Percentiles rank a stretch among this genome's conserved stretches.
These are phyloP conservation scores for Penicillium lividum DNA, from an alignment of 495 filamentous ascomycete species.

Conservation along the genomic window DNA sequence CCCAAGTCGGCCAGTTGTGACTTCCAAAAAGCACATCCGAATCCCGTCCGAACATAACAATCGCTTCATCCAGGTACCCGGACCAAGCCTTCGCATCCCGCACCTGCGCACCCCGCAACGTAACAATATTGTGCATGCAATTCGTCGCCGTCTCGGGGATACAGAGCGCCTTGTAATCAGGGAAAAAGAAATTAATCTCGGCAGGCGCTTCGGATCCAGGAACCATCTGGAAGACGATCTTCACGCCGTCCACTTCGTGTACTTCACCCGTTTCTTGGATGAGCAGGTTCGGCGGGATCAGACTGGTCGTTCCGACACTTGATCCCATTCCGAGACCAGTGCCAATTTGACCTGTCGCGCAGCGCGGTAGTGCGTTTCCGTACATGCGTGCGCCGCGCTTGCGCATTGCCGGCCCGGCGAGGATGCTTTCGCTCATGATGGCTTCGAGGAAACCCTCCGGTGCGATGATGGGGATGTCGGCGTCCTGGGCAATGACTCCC, in stretches of 20 bases:
- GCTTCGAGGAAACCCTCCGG: constrained; percentile 29
- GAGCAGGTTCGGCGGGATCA: constrained; percentile 23
- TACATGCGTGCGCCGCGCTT: constrained; percentile 27
- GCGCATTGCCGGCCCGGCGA: constrained; percentile 24
- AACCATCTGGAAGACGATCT: constrained; percentile 29
- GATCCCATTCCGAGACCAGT: constrained; percentile 23
- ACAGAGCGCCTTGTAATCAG: constrained; percentile 21
- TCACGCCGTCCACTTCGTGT: constrained; percentile 20
- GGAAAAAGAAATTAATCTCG: constrained; percentile 30
- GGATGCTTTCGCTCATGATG: constrained; percentile 24
- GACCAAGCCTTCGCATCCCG: constrained; percentile 27
- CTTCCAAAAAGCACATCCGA: constrained; percentile 25
- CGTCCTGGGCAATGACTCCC: constrained; percentile 11
- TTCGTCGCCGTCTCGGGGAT: constrained; percentile 29
- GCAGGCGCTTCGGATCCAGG: constrained; percentile 27
- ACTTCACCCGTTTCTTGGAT: constrained; percentile 21
- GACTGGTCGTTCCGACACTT: constrained; percentile 13
- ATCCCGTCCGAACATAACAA: constrained; percentile 15
- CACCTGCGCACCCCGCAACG: constrained; percentile 26
- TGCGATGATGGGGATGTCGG: constrained; percentile 23
- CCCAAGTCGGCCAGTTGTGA: constrained; percentile 36
- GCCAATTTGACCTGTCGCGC: constrained; percentile 19
- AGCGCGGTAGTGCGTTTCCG: constrained; percentile 15
- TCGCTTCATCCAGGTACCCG: constrained; percentile 24
- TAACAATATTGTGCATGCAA: constrained; percentile 28